Conservation (phyloP, 2,329 filamentous ascomycete species). For the Taxawa tesnikishii region DNA sequence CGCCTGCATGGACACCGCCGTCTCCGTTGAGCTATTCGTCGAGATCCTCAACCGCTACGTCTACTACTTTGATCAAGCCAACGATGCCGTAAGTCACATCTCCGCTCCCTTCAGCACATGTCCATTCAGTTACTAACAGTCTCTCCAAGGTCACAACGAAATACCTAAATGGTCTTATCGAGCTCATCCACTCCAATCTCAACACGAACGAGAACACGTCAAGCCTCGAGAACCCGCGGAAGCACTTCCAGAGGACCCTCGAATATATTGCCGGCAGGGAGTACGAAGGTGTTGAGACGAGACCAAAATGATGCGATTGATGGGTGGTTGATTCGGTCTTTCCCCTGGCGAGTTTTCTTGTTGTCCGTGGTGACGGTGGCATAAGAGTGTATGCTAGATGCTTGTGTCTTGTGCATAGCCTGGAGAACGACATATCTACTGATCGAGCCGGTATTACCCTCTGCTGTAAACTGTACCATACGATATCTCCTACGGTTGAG, state of each 20-base stretch:
- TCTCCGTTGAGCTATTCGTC: conserved; percentile 94
- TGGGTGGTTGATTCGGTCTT: too few species aligned
- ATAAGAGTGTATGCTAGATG: too few species aligned
- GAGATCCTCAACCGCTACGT: conserved; percentile 98
- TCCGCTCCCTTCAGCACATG: too few species aligned
- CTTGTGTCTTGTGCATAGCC: too few species aligned
- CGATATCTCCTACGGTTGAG: too few species aligned
- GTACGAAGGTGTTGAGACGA: conserved; percentile 80
- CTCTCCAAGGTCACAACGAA: conserved; percentile 69
- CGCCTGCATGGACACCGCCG: conserved; percentile 96
- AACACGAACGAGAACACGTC: conserved; percentile 73
- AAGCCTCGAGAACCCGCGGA: conserved; percentile 76
- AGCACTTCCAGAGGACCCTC: conserved; percentile 88
- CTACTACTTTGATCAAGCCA: conserved; percentile 98
- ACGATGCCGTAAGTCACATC: conserved; percentile 60
- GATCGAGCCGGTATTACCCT: too few species aligned
- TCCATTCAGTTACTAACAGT: background rate
- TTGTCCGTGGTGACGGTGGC: too few species aligned
- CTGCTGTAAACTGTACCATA: too few species aligned
- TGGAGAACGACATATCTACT: too few species aligned
- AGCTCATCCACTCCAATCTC: conserved; percentile 94
- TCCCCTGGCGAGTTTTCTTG: too few species aligned
- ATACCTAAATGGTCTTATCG: conserved; percentile 94
- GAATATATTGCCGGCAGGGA: conserved; percentile 87
- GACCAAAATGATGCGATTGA: conserved; percentile 35